Conservation (phyloP, 2,329 filamentous ascomycete species). For the Aspergillus sp. region DNA sequence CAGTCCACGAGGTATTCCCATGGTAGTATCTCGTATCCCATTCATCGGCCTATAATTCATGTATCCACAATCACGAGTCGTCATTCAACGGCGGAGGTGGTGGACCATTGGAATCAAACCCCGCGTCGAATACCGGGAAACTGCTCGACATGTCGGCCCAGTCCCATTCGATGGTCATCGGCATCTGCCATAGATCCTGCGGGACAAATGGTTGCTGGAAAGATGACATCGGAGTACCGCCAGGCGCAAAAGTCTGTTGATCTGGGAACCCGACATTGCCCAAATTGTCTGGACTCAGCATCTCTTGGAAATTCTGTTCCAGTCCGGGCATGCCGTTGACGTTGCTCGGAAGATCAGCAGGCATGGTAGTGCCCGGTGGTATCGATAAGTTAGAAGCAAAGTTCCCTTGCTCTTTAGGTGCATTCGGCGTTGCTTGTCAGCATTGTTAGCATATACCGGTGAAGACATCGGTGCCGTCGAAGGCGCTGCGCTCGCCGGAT, state of each 20-base stretch:
- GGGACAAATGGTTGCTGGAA: constrained; percentile 85
- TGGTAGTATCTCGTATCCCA: neutral
- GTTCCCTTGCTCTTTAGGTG: constrained; percentile 10
- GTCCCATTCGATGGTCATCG: constrained; percentile 92
- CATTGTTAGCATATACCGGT: constrained; percentile 16
- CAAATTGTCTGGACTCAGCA: constrained; percentile 29
- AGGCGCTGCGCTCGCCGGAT: constrained; percentile 15
- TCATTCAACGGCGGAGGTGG: constrained; percentile 10
- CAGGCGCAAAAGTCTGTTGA: constrained; percentile 21
- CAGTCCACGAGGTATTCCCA: neutral
- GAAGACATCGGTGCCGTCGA: constrained; percentile 18
- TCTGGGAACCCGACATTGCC: constrained; percentile 26
- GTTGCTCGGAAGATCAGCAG: constrained; percentile 17
- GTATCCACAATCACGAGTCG: constrained; percentile 18
- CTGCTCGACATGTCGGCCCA: constrained; percentile 48
- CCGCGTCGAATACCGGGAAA: constrained; percentile 27
- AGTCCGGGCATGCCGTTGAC: constrained; percentile 22
- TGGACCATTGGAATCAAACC: constrained; percentile 14
- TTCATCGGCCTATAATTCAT: constrained; percentile 7
- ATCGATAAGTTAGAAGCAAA: constrained; percentile 19
- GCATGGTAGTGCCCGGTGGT: constrained; percentile 14
- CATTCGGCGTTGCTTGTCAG: constrained; percentile 8
- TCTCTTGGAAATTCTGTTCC: constrained; percentile 29
- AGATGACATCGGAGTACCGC: constrained; percentile 30
- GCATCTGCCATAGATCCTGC: constrained; percentile 89